Percentiles rank a stretch among this genome's conserved stretches.
phyloP scores from a whole-genome alignment of 2,329 filamentous ascomycete species.

The Aspergillus vadensis region DNA sequence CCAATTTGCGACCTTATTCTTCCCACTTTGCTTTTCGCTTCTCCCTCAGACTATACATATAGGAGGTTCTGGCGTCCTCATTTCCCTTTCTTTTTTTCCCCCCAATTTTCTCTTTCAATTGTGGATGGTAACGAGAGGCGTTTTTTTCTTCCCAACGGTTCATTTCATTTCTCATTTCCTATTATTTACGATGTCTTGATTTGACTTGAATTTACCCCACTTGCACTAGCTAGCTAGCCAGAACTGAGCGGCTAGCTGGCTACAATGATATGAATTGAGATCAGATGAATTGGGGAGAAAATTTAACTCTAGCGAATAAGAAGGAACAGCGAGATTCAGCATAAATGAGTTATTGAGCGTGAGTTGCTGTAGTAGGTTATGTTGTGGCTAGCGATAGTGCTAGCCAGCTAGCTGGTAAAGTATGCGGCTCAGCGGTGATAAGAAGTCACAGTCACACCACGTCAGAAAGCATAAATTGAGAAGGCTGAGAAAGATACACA shows the following conservation, averaged over 20 bases:
- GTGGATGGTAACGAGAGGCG: not conserved
- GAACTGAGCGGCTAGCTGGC: not conserved
- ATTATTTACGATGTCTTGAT: not conserved
- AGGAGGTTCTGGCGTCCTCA: not conserved
- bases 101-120: not conserved
- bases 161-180: not conserved
- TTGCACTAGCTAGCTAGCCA: not conserved
- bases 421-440: not conserved
- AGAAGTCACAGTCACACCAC: too few species aligned
- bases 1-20: not conserved
- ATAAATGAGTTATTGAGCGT: not conserved
- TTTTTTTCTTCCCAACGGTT: not conserved
- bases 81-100: conserved; percentile 1
- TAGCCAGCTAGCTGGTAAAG: not conserved
- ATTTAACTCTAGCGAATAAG: not conserved
- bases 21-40: not conserved
- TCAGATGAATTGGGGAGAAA: not conserved
- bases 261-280: not conserved
- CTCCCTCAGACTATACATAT: not conserved
- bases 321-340: not conserved
- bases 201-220: not conserved
- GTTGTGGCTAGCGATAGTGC: not conserved
- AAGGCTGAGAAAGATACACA: too few species aligned
- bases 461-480: too few species aligned
- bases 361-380: too few species aligned